Conservation (phyloP, 139 green algal species). For the Trebouxia sp. region DNA sequence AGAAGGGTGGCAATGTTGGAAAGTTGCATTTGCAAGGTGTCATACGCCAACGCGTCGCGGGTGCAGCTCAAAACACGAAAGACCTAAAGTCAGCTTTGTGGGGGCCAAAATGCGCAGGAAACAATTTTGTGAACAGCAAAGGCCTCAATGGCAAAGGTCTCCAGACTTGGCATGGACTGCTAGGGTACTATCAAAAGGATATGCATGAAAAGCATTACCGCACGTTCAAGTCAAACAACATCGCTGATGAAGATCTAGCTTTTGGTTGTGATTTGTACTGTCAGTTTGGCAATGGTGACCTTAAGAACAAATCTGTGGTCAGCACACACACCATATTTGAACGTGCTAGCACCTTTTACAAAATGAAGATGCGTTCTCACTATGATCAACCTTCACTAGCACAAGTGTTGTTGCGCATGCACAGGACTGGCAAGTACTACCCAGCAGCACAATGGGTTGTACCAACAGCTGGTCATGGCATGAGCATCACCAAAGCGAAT, state of each 20-base stretch:
- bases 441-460: not conserved
- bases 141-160: not conserved
- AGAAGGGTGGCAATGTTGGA: no score
- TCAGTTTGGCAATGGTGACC: not conserved
- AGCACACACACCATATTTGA: not conserved
- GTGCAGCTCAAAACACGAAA: no score
- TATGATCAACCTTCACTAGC: not conserved
- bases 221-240: no score
- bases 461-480: not conserved
- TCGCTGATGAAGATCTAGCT: not conserved
- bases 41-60: no score
- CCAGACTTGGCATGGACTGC: not conserved
- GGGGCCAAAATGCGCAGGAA: no score
- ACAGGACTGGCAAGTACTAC: not conserved
- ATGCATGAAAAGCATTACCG: no score
- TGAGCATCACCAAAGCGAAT: not conserved
- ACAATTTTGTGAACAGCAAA: no score
- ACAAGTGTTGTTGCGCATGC: not conserved
- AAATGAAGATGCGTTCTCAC: not conserved
- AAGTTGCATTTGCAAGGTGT: no score
- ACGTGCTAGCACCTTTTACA: not conserved
- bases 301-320: not conserved
- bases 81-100: no score
- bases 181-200: not conserved
- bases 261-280: not conserved